These are phyloP conservation scores for Colletotrichum viniferum DNA, from an alignment of 2,329 filamentous ascomycete genomes.

Conservation along the genomic window DNA sequence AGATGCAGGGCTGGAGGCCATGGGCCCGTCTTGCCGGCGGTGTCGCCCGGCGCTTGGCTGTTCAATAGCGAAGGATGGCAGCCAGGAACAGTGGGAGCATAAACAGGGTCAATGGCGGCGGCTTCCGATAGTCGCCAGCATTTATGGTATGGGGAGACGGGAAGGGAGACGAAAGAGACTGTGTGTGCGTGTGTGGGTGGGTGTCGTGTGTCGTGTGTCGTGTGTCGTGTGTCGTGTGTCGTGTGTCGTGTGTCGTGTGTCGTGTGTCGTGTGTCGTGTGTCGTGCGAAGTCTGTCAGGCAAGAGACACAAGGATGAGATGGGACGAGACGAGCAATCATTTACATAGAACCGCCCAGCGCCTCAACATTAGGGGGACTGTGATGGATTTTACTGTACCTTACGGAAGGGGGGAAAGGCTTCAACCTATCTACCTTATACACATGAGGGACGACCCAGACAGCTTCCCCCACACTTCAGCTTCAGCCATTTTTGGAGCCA, in stretches of 20 bases:
- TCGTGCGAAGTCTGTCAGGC: not conserved
- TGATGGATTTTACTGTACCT: not conserved
- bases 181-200: not conserved
- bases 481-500: not conserved
- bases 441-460: not conserved
- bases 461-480: not conserved
- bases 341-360: not conserved
- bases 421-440: not conserved
- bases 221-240: not conserved
- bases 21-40: conserved; percentile 35
- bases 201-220: not conserved
- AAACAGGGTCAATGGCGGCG: not conserved
- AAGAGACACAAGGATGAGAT: not conserved
- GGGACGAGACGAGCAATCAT: conserved; percentile 3
- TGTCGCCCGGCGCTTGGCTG: not conserved
- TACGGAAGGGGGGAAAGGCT: not conserved
- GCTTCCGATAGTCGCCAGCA: not conserved
- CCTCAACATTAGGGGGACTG: not conserved
- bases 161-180: not conserved
- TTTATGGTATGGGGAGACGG: not conserved
- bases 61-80: not conserved
- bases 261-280: not conserved
- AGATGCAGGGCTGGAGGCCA: conserved; percentile 57
- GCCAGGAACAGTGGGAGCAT: not conserved
- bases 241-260: not conserved